Conservation (phyloP, 495 filamentous ascomycete species). For the Talaromyces borbonicus region DNA sequence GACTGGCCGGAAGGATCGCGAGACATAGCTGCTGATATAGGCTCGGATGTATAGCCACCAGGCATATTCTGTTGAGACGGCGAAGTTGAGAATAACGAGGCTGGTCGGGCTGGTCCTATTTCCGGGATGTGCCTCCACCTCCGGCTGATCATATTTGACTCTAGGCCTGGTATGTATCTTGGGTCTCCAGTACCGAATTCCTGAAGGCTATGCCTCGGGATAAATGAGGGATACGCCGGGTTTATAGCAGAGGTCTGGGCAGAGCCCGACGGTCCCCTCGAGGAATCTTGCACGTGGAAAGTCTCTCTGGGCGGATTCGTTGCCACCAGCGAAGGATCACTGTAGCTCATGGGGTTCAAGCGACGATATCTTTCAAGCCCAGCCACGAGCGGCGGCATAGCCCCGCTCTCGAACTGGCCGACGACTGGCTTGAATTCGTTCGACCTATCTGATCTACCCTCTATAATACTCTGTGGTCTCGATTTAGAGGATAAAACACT, state of each 20-base stretch:
- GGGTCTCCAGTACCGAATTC: neutral
- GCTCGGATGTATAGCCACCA: conserved; percentile 18
- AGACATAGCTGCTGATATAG: conserved; percentile 22
- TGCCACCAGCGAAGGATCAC: conserved; percentile 24
- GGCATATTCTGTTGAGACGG: conserved; percentile 16
- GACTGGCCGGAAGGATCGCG: conserved; percentile 26
- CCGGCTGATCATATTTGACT: neutral
- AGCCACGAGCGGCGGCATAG: conserved; percentile 22
- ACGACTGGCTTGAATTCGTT: conserved; percentile 1
- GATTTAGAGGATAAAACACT: neutral
- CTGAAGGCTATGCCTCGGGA: neutral
- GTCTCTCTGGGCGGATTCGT: too few species aligned
- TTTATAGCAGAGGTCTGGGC: neutral
- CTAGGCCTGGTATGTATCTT: neutral
- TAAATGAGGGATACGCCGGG: neutral
- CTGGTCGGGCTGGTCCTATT: conserved; percentile 31
- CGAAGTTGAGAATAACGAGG: conserved; percentile 31
- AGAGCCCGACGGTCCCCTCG: conserved; percentile 14
- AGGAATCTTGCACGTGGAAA: too few species aligned
- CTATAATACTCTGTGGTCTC: neutral
- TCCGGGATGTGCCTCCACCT: conserved; percentile 8
- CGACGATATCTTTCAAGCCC: conserved; percentile 23
- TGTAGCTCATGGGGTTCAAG: conserved; percentile 25
- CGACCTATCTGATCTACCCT: neutral
- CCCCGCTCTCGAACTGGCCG: conserved; percentile 13